Evolutionary conservation across 164 flowering plant genomes (phyloP).

Genomic region (Magnolia sinica): DNA sequence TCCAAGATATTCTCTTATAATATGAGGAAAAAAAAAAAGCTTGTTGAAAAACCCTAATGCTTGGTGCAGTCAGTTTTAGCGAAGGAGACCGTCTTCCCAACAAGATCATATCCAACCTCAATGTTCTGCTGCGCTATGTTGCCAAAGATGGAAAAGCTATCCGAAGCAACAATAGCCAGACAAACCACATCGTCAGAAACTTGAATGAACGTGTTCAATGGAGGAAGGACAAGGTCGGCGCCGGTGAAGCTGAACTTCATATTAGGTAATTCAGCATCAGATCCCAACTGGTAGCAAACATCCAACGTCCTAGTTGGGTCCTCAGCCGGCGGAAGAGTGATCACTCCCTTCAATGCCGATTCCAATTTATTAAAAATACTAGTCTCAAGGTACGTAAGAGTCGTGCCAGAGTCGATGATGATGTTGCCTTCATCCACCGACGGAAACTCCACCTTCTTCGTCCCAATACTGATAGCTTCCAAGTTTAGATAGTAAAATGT

Average conservation of each 20-base stretch:
- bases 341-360: constrained; percentile 6
- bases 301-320: not conserved
- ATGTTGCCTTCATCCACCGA: constrained; percentile 33
- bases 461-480: constrained; percentile 41
- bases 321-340: not conserved
- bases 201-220: constrained; percentile 21
- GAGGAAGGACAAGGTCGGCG: constrained; percentile 26
- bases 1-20: not conserved
- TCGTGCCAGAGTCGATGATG: constrained; percentile 66
- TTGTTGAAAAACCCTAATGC: not conserved
- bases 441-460: constrained; percentile 6
- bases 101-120: constrained; percentile 27
- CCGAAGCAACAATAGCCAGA: constrained; percentile 12
- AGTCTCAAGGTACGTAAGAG: constrained; percentile 27
- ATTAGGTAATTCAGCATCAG: constrained; percentile 10
- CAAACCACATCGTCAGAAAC: constrained; percentile 12
- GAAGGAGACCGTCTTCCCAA: constrained; percentile 23
- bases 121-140: constrained; percentile 30
- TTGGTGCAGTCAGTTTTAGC: constrained; percentile 25
- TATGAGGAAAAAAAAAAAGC: not conserved
- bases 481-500: constrained; percentile 45
- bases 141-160: constrained; percentile 17
- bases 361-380: constrained; percentile 16
- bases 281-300: constrained; percentile 18
- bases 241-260: constrained; percentile 31